phyloP scores from a whole-genome alignment of 2,329 filamentous ascomycete genomes.

The Xylariaceae sp. region DNA sequence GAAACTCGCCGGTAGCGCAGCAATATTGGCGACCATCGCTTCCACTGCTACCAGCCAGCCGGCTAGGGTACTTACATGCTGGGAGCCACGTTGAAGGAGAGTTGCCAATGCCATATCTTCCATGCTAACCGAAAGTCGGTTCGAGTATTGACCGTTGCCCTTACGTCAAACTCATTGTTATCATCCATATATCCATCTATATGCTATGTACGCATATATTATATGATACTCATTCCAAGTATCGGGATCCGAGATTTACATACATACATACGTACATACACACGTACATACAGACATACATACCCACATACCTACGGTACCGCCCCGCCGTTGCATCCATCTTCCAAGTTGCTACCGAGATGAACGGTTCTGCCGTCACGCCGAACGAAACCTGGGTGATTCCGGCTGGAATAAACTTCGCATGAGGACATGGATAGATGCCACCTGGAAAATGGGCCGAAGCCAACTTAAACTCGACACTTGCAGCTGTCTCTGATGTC shows the following conservation, averaged over 20 bases:
- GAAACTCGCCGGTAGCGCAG: background rate
- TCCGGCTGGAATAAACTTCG: background rate
- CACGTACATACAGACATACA: background rate
- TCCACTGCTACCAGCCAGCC: background rate
- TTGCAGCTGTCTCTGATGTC: constrained; percentile 17
- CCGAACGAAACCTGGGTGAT: background rate
- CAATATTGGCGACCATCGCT: background rate
- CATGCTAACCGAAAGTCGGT: background rate
- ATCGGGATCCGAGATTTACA: background rate
- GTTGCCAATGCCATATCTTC: background rate
- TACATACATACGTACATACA: background rate
- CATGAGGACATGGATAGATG: constrained; percentile 10
- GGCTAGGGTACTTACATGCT: no score
- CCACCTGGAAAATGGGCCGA: constrained; percentile 8
- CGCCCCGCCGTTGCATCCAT: background rate
- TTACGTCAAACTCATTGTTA: background rate
- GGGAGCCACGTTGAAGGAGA: no score
- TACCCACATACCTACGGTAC: background rate
- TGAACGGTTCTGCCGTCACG: background rate
- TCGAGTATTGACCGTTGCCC: background rate
- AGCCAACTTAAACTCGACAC: constrained; percentile 5
- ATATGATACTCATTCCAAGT: no score
- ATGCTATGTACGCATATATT: background rate
- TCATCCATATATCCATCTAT: background rate
- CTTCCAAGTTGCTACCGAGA: background rate